phyloP scores from a whole-genome alignment of 2,329 filamentous ascomycete species.

The Moelleriella libera region DNA sequence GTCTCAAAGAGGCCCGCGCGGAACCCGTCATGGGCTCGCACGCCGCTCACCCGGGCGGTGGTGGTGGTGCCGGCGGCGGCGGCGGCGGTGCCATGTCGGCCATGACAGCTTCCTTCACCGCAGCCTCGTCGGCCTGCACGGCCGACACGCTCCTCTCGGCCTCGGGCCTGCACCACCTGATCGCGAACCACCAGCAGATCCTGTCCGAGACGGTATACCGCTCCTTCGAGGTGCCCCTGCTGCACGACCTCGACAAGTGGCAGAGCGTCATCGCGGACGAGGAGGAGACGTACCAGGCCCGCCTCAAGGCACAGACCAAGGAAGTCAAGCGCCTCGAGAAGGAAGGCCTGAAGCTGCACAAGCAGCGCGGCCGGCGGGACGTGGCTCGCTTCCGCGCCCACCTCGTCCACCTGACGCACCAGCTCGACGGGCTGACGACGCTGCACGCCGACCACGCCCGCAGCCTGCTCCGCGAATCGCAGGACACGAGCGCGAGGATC shows the following conservation, averaged over 20 bases:
- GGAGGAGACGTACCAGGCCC: conserved; percentile 42
- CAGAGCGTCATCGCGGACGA: conserved; percentile 49
- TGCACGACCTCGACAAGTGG: conserved; percentile 58
- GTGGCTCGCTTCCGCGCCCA: conserved; percentile 48
- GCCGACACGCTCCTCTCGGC: conserved; percentile 48
- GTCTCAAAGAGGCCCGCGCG: conserved; percentile 51
- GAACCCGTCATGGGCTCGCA: conserved; percentile 42
- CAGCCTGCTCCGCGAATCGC: conserved; percentile 45
- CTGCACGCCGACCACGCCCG: conserved; percentile 48
- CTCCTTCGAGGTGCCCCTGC: conserved; percentile 51
- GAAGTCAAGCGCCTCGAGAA: conserved; percentile 53
- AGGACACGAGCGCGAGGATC: conserved; percentile 48
- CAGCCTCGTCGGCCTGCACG: conserved; percentile 34
- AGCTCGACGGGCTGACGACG: conserved; percentile 47
- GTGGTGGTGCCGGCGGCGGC: conserved; percentile 16
- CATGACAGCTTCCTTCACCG: conserved; percentile 33
- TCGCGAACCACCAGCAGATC: conserved; percentile 59
- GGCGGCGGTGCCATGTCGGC: no score
- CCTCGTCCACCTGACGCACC: conserved; percentile 46
- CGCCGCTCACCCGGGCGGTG: no score
- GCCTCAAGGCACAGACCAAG: conserved; percentile 36
- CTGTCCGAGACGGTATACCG: conserved; percentile 55
- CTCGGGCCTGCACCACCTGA: conserved; percentile 50
- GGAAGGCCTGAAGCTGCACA: conserved; percentile 48
- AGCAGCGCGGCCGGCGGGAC: conserved; percentile 43